Percentiles rank a stretch among this genome's conserved stretches.
These are phyloP conservation scores for Cladosporium halotolerans DNA, from an alignment of 2,329 filamentous ascomycete species.

Conservation along the genomic window DNA sequence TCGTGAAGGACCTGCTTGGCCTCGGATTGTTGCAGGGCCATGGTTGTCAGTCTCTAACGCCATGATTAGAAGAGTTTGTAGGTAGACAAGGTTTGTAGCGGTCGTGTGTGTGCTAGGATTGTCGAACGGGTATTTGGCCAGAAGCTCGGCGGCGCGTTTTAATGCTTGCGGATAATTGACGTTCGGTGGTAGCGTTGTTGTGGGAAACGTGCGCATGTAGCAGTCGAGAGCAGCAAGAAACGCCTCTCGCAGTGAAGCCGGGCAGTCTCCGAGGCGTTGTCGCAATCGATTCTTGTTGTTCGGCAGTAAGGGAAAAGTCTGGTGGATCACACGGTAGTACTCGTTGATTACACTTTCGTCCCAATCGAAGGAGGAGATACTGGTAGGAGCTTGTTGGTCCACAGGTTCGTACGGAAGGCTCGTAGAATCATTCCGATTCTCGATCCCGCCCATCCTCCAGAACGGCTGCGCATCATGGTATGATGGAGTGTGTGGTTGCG, in stretches of 20 bases:
- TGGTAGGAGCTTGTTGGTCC: slow-evolving; percentile 17
- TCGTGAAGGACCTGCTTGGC: slow-evolving; percentile 43
- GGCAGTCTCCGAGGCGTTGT: slow-evolving; percentile 51
- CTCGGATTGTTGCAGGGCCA: slow-evolving; percentile 41
- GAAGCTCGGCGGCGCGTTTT: slow-evolving; percentile 39
- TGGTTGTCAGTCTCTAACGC: slow-evolving; percentile 59
- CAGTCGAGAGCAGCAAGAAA: slow-evolving; percentile 59
- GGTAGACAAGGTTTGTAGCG: slow-evolving; percentile 48
- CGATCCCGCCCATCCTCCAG: slow-evolving; percentile 24
- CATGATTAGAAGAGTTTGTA: slow-evolving; percentile 62
- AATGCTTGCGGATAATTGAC: slow-evolving; percentile 31
- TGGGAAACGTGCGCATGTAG: slow-evolving; percentile 51
- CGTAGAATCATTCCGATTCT: slow-evolving; percentile 24
- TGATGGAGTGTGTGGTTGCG: slow-evolving; percentile 12
- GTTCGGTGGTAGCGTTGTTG: slow-evolving; percentile 31
- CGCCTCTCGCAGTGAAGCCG: slow-evolving; percentile 53
- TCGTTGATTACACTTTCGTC: slow-evolving; percentile 41
- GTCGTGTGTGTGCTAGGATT: slow-evolving; percentile 35
- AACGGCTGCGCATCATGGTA: slow-evolving; percentile 24
- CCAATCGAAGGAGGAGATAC: slow-evolving; percentile 36
- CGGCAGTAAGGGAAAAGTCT: slow-evolving; percentile 60
- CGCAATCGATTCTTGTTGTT: slow-evolving; percentile 51
- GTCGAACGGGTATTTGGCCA: slow-evolving; percentile 41
- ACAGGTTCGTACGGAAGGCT: slow-evolving; percentile 24
- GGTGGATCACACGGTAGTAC: slow-evolving; percentile 60